Conservation (phyloP, 116 monocot genomes). For the Iris pallida region DNA sequence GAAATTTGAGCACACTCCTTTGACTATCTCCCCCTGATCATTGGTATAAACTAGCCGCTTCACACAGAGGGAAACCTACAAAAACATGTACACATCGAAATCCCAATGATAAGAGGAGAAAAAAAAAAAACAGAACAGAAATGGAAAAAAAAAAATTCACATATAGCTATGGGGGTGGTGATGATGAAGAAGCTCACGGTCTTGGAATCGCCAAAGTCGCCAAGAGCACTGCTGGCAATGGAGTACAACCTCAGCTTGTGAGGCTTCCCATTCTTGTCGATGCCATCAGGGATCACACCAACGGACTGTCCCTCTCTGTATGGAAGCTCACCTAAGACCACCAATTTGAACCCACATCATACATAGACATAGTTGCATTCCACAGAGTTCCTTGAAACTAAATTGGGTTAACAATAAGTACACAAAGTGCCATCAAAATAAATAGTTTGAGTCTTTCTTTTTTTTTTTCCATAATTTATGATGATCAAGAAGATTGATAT, state of each 20-base stretch:
- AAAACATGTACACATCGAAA: background rate
- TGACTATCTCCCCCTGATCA: conserved; percentile 91
- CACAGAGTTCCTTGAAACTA: too few relatives aligned
- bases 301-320: conserved; percentile 98
- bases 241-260: conserved; percentile 95
- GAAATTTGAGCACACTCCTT: conserved; percentile 99
- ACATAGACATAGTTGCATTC: too few relatives aligned
- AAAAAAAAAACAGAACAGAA: too few relatives aligned
- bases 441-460: too few relatives aligned
- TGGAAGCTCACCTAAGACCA: conserved; percentile 54
- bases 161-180: too few relatives aligned
- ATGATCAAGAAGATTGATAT: too few relatives aligned
- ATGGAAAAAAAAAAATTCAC: too few relatives aligned
- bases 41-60: conserved; percentile 92
- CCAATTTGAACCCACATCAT: too few relatives aligned
- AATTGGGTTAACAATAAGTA: too few relatives aligned
- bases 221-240: conserved; percentile 66
- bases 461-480: too few relatives aligned
- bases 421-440: too few relatives aligned
- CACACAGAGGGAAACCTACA: conserved; percentile 91
- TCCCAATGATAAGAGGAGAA: too few relatives aligned
- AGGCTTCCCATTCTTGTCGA: conserved; percentile 96
- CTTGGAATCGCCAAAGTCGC: conserved; percentile 57
- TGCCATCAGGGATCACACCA: conserved; percentile 83
- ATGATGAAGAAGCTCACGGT: conserved; percentile 47